Evolutionary conservation across 2,329 filamentous ascomycete species (phyloP), one percentile per base, ranked within the genome.

Genomic region (Cladophialophora chaetospira): DNA sequence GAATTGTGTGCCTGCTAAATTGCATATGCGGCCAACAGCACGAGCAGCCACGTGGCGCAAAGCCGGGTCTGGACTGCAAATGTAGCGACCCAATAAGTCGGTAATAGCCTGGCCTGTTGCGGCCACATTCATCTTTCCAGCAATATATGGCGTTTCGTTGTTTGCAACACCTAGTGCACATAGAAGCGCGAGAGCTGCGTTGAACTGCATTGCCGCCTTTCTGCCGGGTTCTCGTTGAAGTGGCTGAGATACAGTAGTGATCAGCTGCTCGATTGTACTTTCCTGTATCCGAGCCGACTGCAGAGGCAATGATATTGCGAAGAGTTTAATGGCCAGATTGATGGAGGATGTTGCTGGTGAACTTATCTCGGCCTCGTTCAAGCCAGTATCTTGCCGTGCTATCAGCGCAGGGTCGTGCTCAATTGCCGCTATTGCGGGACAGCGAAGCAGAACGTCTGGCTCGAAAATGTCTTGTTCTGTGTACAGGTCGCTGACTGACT

Each of bases 261-360:
- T 88, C 45, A 97, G 87, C 69, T 99, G 94, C 71, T 99, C 94
- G 8, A 99, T 77, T 45, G 96, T 90, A 68, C 93, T 97, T 71
- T 99, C 94, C 68, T 99, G 94, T 2, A 99, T 89, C 68, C 93
- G 96, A 3, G 90, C 82, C 0, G 89, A 88, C 43, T 96, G 95
- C 8, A 97, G 78, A 2, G 94, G 92, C 55, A 99, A 86, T 35
- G 91, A 89, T 51, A 96, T 89, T 1, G 92, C 91, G 70, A 99
- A 99, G 0, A 97, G 78, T 61, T 94, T 88, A 54, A 99, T 95
- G 0, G 94, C 92, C 68, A 93, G 86, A 69, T 99, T 96, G 59
- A 97, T 89, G 23, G 96, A 92, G 69, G 96, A 92, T 0, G 93
- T 99, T 0, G 89, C 86, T 4, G 94, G 88, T 6, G 93, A 91